Base-by-base conservation (phyloP, 1,284 basidiomycete genomes). In the Thecaphora thlaspeos region DNA sequence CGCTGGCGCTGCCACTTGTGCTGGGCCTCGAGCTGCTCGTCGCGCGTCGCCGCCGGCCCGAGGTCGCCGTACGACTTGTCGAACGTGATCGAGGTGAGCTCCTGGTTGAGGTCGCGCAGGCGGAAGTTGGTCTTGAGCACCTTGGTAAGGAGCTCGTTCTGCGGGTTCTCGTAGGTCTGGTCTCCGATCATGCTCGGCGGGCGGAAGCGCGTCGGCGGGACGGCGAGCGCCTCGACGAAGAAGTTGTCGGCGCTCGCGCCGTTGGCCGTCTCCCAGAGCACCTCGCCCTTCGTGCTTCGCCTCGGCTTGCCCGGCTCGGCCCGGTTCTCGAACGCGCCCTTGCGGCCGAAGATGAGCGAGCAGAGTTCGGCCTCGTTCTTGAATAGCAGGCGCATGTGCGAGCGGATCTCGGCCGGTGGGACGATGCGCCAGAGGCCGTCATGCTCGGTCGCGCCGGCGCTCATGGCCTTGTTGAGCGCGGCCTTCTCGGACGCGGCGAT, bases 191-290 rank as follows among this genome's bases (percentile, higher is more conserved):
- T 88, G 15, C 90, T 86, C 2, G 95, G 89, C 1, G 95, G 95
- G 41, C 95, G 87, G 83, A 97, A 99, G 40, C 94, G 88, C 9
- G 91, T 95, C 21, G 95, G 95, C 21, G 93, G 85, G 32, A 98
- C 89, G 26, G 91, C 86, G 28, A 99, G 78, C 48, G 90, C 91
- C 36, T 94, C 90, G 82, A 98, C 83, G 82, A 99, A 99, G 80
- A 98, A 98, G 84, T 96, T 91, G 77, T 95, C 93, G 42, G 91
- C 88, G 40, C 87, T 89, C 23, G 89, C 88, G 34, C 68, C 71
- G 36, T 68, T 53, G 44, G 61, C 54, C 10, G 58, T 58, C 34
- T 47, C 51, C 52, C 57, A 57, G 54, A 60, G 56, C 36, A 51
- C 48, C 14, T 43, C 47, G 28, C 38, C 53, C 17, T 45, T 47